These are phyloP conservation scores for Coemansia sp. DNA, from an alignment of 192 early-diverging fungal genomes.

Conservation along the genomic window DNA sequence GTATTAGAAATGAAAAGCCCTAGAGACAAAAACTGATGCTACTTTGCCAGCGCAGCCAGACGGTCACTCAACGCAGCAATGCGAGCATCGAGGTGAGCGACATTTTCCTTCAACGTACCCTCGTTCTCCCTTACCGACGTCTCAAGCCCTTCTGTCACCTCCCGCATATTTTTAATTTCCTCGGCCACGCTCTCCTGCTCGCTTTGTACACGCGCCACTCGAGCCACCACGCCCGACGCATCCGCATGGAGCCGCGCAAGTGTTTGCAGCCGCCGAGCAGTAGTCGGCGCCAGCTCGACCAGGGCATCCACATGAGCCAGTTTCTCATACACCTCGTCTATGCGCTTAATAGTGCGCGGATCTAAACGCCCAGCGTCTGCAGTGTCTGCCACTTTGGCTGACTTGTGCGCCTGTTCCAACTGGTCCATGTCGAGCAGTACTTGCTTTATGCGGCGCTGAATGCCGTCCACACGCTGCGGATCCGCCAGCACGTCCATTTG, in stretches of 20 bases:
- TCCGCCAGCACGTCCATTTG: slow-evolving; percentile 44
- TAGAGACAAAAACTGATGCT: background rate
- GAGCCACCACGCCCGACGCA: slow-evolving; percentile 72
- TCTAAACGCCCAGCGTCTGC: slow-evolving; percentile 16
- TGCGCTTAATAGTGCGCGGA: slow-evolving; percentile 14
- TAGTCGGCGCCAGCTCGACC: slow-evolving; percentile 71
- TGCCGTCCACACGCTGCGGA: slow-evolving; percentile 42
- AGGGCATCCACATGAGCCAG: slow-evolving; percentile 72
- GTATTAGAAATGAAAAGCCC: too few species aligned
- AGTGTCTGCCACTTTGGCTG: background rate
- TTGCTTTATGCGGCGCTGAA: slow-evolving; percentile 50
- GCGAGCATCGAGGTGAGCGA: slow-evolving; percentile 63
- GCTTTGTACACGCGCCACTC: slow-evolving; percentile 64
- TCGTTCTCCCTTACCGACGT: slow-evolving; percentile 61
- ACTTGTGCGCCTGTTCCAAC: slow-evolving; percentile 20
- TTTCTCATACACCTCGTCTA: slow-evolving; percentile 46
- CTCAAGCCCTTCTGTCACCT: slow-evolving; percentile 56
- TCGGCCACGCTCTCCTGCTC: slow-evolving; percentile 70
- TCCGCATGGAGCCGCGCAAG: slow-evolving; percentile 79
- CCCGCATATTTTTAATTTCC: slow-evolving; percentile 62
- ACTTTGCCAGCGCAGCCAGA: slow-evolving; percentile 29
- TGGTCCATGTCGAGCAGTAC: slow-evolving; percentile 44
- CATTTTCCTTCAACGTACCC: slow-evolving; percentile 58
- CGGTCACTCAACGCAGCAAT: slow-evolving; percentile 64
- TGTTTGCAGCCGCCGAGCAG: slow-evolving; percentile 73